Base-by-base conservation (phyloP, 164 flowering plant genomes). In the Kalanchoe fedtschenkoi region DNA sequence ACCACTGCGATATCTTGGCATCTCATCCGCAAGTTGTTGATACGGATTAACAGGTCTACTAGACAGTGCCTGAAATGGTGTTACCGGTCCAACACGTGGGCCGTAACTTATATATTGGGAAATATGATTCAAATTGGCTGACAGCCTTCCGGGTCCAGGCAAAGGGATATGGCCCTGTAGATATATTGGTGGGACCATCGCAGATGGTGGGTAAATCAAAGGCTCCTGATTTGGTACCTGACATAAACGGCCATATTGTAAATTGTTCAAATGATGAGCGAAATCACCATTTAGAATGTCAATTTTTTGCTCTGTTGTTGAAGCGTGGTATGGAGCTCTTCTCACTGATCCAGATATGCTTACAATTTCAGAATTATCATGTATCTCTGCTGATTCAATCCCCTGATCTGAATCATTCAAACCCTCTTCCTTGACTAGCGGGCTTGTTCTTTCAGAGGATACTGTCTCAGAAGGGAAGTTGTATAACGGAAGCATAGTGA, bases 91-190 rank as follows among this genome's bases (percentile, higher is more conserved):
- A 63, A 87, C 44, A 28, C 73, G 87, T 58, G 87, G 84, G 9
- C 86, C 83, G 80, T 82, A 81, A 51, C 75, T 66, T 78, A 85
- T 71, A 44, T 79, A 68, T 70, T 84, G 97, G 58, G 85, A 68
- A 64, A 95, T 44, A 6, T 71, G 57, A 65, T n/a, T n/a, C n/a
- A n/a, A n/a, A n/a, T n/a, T n/a, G n/a, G 75, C 61, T n/a, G 89
- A 68, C 61, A 97, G 96, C 84, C 96, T 87, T 44, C 96, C 93
- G 38, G 92, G 87, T 66, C 90, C 88, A 76, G 84, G 97, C 91
- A 85, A 88, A 55, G 97, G 92, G 60, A 81, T 53, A 53, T 75
- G 89, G 17, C 98, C 96, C 62, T 82, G 98, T 35, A 88, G 67
- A 76, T 84, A 87, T 60, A 70, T 69, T 28, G 93, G 99, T 41